Evolutionary conservation across 2,329 filamentous ascomycete genomes (phyloP), one percentile per base, ranked within the genome.

Genomic region (Hymenoscyphus repandus): DNA sequence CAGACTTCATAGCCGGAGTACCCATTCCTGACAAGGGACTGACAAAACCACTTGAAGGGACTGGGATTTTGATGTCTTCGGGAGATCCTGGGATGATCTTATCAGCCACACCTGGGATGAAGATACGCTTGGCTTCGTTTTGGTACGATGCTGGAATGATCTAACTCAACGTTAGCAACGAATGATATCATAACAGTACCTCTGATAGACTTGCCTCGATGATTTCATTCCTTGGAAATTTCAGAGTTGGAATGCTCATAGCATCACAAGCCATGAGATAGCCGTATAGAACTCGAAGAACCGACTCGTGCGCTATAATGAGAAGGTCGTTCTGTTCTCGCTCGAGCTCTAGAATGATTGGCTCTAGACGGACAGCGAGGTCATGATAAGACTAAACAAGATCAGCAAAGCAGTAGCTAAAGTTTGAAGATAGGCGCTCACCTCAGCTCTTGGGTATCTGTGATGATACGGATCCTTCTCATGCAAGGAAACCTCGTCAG

Each of bases 181-280:
- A 20, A 3, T 34, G n/a, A 9, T 15, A 44, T n/a, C 5, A 20
- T 15, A 15, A 20, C 12, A 11, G 9, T 13, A 20, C 10, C 9
- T 27, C 11, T 42, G 2, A 30, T 41, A 10, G 39, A 57, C 70
- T 61, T 66, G 82, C 82, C 75, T 99, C 93, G 60, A 99, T 96
- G 65, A 99, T 97, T 68, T 99, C 90, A 66, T 99, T 86, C 39
- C 93, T 87, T 3, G 93, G 93, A 64, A 99, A 99, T 59, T 90
- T 88, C 55, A 99, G 80, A 60, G 85, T 86, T 3, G 93, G 93
- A 56, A 99, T 99, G 64, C 95, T 90, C 69, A 86, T 87, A 7
- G 95, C 91, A 66, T 92, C 93, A 72, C 93, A 97, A 61, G 95
- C 93, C 93, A 99, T 99, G 36, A 99, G 77, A 69, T 99, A 99